These are phyloP conservation scores for Arthrobotrys iridis DNA, from an alignment of 2,329 filamentous ascomycete genomes.

Conservation along the genomic window DNA sequence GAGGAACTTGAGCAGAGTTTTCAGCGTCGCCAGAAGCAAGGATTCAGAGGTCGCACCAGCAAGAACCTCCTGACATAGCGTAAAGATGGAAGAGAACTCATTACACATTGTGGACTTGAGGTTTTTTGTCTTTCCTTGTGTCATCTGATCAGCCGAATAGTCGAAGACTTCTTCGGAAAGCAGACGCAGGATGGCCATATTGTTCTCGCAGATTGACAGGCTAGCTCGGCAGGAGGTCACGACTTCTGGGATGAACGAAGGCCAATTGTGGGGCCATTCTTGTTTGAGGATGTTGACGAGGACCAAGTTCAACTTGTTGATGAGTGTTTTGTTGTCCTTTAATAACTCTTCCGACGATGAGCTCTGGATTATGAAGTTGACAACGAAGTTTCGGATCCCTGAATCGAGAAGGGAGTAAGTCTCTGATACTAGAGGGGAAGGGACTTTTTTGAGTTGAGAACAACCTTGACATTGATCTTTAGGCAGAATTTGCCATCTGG, in stretches of 20 bases:
- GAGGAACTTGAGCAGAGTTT: slow-evolving; percentile 93
- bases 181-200: slow-evolving; percentile 96
- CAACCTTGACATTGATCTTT: slow-evolving; percentile 92
- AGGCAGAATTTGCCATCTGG: slow-evolving; percentile 97
- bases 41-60: slow-evolving; percentile 87
- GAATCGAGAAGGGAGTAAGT: background rate
- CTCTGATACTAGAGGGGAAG: background rate
- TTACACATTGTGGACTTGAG: slow-evolving; percentile 98
- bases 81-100: slow-evolving; percentile 98
- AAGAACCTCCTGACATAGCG: slow-evolving; percentile 94
- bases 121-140: slow-evolving; percentile 94
- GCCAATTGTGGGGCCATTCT: slow-evolving; percentile 99
- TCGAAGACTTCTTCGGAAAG: slow-evolving; percentile 99
- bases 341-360: slow-evolving; percentile 90
- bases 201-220: slow-evolving; percentile 98
- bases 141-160: slow-evolving; percentile 99
- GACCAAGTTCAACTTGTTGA: slow-evolving; percentile 98
- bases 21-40: slow-evolving; percentile 93
- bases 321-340: slow-evolving; percentile 82
- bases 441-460: slow-evolving; percentile 56
- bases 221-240: slow-evolving; percentile 94
- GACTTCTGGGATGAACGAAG: slow-evolving; percentile 99
- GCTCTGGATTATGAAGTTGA: slow-evolving; percentile 96
- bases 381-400: slow-evolving; percentile 99
- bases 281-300: slow-evolving; percentile 98